These are phyloP conservation scores for Aspergillus sparsus DNA, from an alignment of 495 filamentous ascomycete genomes.

Conservation along the genomic window DNA sequence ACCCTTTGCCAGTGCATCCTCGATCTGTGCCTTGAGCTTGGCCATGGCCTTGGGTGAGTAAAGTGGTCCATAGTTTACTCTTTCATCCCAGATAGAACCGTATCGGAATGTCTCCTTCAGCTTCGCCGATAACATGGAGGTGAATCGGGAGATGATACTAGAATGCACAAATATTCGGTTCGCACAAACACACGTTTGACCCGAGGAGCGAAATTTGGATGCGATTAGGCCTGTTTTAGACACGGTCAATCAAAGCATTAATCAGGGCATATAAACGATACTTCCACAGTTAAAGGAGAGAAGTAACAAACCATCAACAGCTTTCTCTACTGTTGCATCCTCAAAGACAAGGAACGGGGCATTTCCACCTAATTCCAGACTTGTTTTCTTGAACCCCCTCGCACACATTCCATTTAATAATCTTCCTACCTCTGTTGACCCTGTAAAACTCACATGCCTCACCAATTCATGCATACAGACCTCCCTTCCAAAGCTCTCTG, in stretches of 20 bases:
- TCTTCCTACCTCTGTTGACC: slow-evolving; percentile 21
- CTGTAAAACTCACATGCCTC: slow-evolving; percentile 49
- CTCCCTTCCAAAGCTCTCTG: slow-evolving; percentile 13
- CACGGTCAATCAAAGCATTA: background rate
- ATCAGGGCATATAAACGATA: background rate
- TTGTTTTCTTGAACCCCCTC: slow-evolving; percentile 21
- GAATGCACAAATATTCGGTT: slow-evolving; percentile 14
- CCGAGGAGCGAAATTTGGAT: slow-evolving; percentile 18
- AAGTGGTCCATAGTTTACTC: slow-evolving; percentile 9
- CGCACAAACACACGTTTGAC: slow-evolving; percentile 21
- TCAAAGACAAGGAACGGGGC: slow-evolving; percentile 11
- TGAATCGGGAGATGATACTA: background rate
- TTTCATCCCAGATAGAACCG: slow-evolving; percentile 7
- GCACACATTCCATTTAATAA: slow-evolving; percentile 41
- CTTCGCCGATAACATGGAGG: background rate
- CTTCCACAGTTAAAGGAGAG: background rate
- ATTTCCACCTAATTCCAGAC: slow-evolving; percentile 23
- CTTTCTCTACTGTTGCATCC: slow-evolving; percentile 14
- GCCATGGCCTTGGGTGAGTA: slow-evolving; percentile 14
- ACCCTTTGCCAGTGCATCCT: slow-evolving; percentile 23
- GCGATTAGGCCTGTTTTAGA: slow-evolving; percentile 7
- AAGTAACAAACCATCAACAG: slow-evolving; percentile 16
- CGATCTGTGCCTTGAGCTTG: slow-evolving; percentile 22
- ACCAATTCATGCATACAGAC: slow-evolving; percentile 17
- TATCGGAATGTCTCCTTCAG: slow-evolving; percentile 13